phyloP scores from a whole-genome alignment of 169 alveolate species.

The Plasmodium relictum region DNA sequence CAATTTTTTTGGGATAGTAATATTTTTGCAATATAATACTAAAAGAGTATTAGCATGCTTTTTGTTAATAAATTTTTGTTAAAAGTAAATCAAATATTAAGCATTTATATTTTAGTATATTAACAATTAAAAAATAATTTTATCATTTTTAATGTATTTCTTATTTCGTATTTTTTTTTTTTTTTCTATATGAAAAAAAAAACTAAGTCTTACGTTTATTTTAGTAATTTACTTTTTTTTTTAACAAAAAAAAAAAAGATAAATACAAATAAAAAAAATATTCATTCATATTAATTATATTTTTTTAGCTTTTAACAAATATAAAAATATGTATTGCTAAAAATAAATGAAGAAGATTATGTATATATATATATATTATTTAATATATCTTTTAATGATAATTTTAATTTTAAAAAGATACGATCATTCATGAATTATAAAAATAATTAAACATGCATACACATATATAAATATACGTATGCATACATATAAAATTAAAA shows the following conservation, averaged over 20 bases:
- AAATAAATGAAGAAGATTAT: not conserved
- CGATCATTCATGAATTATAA: not conserved
- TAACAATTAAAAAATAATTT: too few species aligned
- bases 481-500: not conserved
- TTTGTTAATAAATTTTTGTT: too few species aligned
- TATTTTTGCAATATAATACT: too few species aligned
- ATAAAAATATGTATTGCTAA: constrained; percentile 4
- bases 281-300: constrained; percentile 5
- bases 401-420: not conserved
- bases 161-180: too few species aligned
- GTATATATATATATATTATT: not conserved
- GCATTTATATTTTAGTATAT: too few species aligned
- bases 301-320: constrained; percentile 14
- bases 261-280: not conserved
- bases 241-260: not conserved
- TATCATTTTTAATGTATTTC: too few species aligned
- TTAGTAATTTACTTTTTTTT: too few species aligned
- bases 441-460: not conserved
- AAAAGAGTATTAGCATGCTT: too few species aligned
- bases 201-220: too few species aligned
- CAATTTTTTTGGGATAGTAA: too few species aligned
- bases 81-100: too few species aligned
- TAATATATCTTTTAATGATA: not conserved
- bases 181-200: too few species aligned
- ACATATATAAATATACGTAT: not conserved